Conservation (phyloP, 495 filamentous ascomycete species). For the Neurospora sp. region DNA sequence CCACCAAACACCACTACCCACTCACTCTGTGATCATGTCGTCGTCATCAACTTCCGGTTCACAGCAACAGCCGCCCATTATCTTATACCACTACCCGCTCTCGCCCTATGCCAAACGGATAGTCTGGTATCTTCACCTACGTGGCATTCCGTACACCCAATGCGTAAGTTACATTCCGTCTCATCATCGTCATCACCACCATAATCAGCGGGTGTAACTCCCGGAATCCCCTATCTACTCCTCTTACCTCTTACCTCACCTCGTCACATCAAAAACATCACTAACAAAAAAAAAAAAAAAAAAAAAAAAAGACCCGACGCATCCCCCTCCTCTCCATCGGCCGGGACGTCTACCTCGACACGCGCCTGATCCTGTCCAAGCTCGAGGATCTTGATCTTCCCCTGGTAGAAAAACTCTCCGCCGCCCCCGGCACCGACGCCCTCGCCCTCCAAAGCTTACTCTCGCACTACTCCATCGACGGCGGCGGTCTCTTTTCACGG, state of each 20-base stretch:
- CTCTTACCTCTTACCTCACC: background rate
- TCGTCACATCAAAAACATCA: background rate
- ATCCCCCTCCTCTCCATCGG: conserved; percentile 54
- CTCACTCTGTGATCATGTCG: background rate
- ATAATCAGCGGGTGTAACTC: background rate
- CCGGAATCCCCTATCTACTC: background rate
- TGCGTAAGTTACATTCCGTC: conserved; percentile 31
- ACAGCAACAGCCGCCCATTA: conserved; percentile 23
- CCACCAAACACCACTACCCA: background rate
- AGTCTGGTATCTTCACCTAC: conserved; percentile 49
- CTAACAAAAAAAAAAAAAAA: background rate
- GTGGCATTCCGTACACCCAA: conserved; percentile 46
- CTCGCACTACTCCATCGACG: conserved; percentile 24
- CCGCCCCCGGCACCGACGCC: conserved; percentile 5
- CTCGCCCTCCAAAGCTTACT: conserved; percentile 12
- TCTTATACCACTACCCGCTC: conserved; percentile 46
- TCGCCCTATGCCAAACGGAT: conserved; percentile 51
- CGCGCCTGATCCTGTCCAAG: conserved; percentile 47
- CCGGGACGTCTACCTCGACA: conserved; percentile 46
- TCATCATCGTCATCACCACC: background rate
- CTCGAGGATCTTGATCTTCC: conserved; percentile 34
- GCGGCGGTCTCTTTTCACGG: conserved; percentile 36
- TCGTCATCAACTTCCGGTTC: background rate
- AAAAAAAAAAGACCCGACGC: no score
- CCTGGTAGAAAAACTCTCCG: conserved; percentile 1